Evolutionary conservation across 305 asterid species (phyloP).

Genomic region (Solanum aculeatissimum): DNA sequence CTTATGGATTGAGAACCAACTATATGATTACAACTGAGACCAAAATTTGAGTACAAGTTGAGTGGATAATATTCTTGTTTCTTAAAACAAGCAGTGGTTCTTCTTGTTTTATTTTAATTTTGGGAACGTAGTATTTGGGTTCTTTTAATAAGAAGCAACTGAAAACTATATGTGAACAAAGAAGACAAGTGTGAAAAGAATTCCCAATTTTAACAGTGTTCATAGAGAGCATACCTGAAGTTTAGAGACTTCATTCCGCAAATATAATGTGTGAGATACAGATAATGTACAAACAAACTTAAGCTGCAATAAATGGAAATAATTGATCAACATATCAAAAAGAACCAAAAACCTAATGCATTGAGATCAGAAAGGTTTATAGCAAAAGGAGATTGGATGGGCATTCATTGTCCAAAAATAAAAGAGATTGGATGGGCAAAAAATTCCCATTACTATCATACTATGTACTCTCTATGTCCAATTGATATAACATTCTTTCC

Average conservation of each 20-base stretch:
- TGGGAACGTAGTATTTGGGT: neutral
- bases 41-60: neutral
- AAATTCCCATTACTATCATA: neutral
- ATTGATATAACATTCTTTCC: neutral
- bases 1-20: neutral
- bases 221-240: conserved; percentile 53
- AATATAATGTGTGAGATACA: conserved; percentile 30
- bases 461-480: neutral
- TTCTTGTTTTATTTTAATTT: neutral
- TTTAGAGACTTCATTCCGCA: conserved; percentile 44
- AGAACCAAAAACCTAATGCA: neutral
- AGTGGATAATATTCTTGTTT: neutral
- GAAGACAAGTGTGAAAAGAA: neutral
- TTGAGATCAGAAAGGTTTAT: neutral
- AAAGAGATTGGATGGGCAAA: neutral
- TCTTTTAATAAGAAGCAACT: neutral
- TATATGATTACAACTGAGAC: neutral
- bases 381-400: neutral
- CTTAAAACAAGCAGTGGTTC: neutral
- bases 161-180: neutral
- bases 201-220: neutral
- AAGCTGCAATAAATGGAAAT: conserved; percentile 35
- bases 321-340: neutral
- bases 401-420: neutral
- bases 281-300: conserved; percentile 31